Conservation (phyloP, 176 grass and related monocot species). For the Alopecurus myosuroides region DNA sequence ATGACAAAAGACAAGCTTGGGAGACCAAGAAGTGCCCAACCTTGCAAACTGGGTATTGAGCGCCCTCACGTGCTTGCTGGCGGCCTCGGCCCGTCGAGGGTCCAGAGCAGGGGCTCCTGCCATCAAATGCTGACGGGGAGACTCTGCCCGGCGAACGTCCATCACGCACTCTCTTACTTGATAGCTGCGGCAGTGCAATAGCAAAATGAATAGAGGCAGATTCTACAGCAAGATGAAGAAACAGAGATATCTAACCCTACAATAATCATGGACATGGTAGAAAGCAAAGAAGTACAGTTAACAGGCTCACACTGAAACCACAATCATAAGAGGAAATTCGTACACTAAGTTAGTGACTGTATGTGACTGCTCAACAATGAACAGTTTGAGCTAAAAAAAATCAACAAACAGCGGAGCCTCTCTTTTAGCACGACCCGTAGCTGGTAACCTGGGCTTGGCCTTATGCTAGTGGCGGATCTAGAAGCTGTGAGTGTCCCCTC, state of each 20-base stretch:
- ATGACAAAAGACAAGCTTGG: neutral
- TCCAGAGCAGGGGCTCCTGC: slow-evolving; percentile 48
- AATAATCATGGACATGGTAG: neutral
- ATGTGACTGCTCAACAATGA: neutral
- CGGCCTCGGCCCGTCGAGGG: slow-evolving; percentile 48
- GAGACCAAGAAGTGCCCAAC: slow-evolving; percentile 20
- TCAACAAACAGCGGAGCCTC: neutral
- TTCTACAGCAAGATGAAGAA: slow-evolving; percentile 13
- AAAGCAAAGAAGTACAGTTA: neutral
- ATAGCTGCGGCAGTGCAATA: slow-evolving; percentile 53
- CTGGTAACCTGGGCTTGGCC: neutral
- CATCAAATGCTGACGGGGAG: slow-evolving; percentile 76
- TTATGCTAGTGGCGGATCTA: neutral
- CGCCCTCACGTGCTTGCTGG: slow-evolving; percentile 69
- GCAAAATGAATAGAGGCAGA: neutral
- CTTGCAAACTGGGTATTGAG: slow-evolving; percentile 91
- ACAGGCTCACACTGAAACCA: neutral
- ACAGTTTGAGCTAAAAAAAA: neutral
- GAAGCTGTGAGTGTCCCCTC: neutral
- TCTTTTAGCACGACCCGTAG: neutral
- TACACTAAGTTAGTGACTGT: no score
- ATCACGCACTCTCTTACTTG: slow-evolving; percentile 79
- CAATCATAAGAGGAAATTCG: neutral
- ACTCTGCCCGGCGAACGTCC: slow-evolving; percentile 68
- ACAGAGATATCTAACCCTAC: neutral